Conservation (phyloP, 768 basidiomycete genomes). For the Mycena rosella region DNA sequence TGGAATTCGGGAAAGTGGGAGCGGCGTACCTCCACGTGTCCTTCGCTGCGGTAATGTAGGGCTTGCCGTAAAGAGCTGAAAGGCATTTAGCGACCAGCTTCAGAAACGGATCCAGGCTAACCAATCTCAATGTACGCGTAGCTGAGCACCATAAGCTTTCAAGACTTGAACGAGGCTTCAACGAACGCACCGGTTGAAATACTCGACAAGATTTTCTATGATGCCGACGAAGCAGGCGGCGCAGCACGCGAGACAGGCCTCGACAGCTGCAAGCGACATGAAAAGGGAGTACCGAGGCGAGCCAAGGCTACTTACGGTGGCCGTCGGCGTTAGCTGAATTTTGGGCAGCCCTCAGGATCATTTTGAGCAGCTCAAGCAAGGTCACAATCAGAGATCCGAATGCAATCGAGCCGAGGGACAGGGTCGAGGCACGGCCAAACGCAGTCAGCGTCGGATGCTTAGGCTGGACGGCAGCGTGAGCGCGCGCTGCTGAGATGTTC, state of each 20-base stretch:
- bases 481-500: not conserved
- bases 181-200: constrained; percentile 75
- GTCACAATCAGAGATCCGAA: constrained; percentile 90
- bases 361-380: constrained; percentile 74
- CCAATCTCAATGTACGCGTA: constrained; percentile 90
- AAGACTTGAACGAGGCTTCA: not conserved
- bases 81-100: not conserved
- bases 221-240: constrained; percentile 83
- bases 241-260: constrained; percentile 81
- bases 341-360: constrained; percentile 69
- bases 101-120: constrained; percentile 39
- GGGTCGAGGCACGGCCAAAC: constrained; percentile 80
- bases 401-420: constrained; percentile 87
- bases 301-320: constrained; percentile 62
- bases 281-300: not conserved
- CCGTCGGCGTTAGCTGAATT: constrained; percentile 74
- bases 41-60: constrained; percentile 84
- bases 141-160: constrained; percentile 46
- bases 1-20: constrained; percentile 67
- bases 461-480: constrained; percentile 56
- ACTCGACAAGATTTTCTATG: constrained; percentile 77
- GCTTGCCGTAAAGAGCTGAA: constrained; percentile 85
- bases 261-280: constrained; percentile 62
- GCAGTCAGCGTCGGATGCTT: constrained; percentile 77
- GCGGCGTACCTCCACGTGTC: constrained; percentile 84